A percentile compares a stretch with the other conserved stretches of the same genome.
Conservation (phyloP, 176 grass and related monocot genomes). For the Ananas comosus region DNA sequence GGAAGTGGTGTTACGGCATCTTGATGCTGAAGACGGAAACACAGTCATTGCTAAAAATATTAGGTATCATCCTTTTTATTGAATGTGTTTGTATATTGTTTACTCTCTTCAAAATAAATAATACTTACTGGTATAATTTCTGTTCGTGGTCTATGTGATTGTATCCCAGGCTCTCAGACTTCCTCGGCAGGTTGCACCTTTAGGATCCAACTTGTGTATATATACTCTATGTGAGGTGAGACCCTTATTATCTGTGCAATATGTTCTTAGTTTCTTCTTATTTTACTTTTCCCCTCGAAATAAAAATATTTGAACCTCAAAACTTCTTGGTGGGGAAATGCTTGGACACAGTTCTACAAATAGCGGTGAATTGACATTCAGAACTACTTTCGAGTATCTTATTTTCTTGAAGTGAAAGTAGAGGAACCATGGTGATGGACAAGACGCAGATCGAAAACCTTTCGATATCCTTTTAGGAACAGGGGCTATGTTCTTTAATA, state of each 20-base stretch:
- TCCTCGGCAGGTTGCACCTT: constrained; percentile 55
- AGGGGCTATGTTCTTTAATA: too few species aligned
- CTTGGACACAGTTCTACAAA: too few species aligned
- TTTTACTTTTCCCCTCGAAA: not conserved
- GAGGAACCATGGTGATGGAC: too few species aligned
- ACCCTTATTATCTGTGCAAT: not conserved
- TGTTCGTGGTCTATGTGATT: constrained; percentile 13
- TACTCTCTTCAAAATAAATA: not conserved
- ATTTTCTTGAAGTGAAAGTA: too few species aligned
- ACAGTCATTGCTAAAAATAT: constrained; percentile 90
- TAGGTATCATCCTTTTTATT: constrained; percentile 32
- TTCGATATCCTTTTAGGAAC: too few species aligned
- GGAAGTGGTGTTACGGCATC: constrained; percentile 74
- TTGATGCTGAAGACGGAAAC: constrained; percentile 89
- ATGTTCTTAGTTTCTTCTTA: not conserved
- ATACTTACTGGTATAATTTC: not conserved
- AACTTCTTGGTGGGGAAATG: too few species aligned
- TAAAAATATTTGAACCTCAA: not conserved
- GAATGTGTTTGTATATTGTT: constrained; percentile 7
- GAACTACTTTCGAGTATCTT: too few species aligned
- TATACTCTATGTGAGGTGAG: constrained; percentile 27
- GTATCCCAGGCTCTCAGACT: constrained; percentile 63
- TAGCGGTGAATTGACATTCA: too few species aligned
- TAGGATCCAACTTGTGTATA: constrained; percentile 29
- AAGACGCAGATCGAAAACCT: too few species aligned